A percentile compares a stretch with the other conserved stretches of the same genome.
These are phyloP conservation scores for Isoetes engelmannii DNA, from an alignment of 83 land plant genomes.

Conservation along the genomic window DNA sequence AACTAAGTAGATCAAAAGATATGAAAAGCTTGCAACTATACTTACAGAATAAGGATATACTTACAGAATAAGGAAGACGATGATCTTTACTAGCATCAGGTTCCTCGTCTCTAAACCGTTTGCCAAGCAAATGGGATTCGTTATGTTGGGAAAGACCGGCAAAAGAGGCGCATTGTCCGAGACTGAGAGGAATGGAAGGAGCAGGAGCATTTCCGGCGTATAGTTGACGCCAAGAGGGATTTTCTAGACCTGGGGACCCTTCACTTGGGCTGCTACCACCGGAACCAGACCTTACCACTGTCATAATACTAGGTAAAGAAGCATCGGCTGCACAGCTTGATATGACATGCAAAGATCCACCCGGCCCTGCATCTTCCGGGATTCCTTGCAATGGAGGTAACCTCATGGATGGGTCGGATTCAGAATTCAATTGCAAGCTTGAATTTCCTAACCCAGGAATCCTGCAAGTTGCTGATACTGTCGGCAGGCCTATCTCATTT, in stretches of 20 bases:
- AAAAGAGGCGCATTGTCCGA: conserved; percentile 17
- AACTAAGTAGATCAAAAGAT: neutral
- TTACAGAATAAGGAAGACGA: conserved; percentile 17
- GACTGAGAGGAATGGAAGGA: conserved; percentile 35
- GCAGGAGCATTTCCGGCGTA: conserved; percentile 1
- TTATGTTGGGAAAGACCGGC: too few relatives aligned
- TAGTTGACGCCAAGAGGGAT: conserved; percentile 15
- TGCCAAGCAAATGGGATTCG: neutral
- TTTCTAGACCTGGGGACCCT: conserved; percentile 8
- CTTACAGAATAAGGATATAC: conserved; percentile 24
- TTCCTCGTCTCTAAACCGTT: neutral
- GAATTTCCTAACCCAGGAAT: neutral
- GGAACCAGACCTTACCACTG: conserved; percentile 16
- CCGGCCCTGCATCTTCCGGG: conserved; percentile 15
- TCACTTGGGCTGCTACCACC: conserved; percentile 15
- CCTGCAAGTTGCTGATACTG: conserved; percentile 8
- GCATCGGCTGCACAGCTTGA: conserved; percentile 23
- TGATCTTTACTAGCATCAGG: neutral
- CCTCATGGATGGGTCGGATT: neutral
- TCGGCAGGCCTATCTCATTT: neutral
- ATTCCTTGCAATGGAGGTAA: neutral
- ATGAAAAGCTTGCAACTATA: conserved; percentile 21
- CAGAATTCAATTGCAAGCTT: neutral
- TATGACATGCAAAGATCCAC: conserved; percentile 32
- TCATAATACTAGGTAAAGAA: conserved; percentile 3